These are phyloP conservation scores for Pelargonium citronellum DNA, from an alignment of 441 rosid species.

Conservation along the genomic window DNA sequence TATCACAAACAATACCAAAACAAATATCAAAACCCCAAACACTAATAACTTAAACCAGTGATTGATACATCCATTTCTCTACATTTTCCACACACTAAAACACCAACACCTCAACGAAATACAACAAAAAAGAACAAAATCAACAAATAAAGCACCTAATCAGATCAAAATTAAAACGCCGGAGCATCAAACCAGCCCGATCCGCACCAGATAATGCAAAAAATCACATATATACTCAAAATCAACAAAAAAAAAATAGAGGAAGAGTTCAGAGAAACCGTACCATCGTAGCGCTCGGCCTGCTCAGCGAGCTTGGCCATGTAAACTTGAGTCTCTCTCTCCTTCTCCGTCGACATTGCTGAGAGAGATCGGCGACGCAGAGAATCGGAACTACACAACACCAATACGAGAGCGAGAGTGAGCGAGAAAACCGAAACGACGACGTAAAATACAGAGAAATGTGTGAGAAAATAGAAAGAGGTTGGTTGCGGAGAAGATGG, in stretches of 20 bases:
- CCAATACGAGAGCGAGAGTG: too few relatives aligned
- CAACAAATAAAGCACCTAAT: not conserved
- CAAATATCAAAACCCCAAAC: not conserved
- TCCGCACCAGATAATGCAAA: too few relatives aligned
- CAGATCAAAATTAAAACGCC: not conserved
- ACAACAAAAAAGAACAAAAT: not conserved
- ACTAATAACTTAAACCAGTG: not conserved
- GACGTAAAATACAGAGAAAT: not conserved
- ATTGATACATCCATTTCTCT: not conserved
- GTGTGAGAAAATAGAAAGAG: not conserved
- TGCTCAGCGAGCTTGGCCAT: conserved; percentile 95
- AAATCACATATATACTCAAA: too few relatives aligned
- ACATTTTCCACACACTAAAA: not conserved
- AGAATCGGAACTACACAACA: not conserved
- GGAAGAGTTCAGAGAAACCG: not conserved
- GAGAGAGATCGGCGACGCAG: conserved; percentile 13
- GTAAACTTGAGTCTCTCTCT: conserved; percentile 81
- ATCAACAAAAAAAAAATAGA: too few relatives aligned
- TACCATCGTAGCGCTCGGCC: conserved; percentile 96
- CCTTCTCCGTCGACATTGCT: conserved; percentile 63
- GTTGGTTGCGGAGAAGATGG: conserved; percentile 1
- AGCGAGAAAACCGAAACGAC: too few relatives aligned
- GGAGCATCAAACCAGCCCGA: not conserved
- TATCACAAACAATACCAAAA: not conserved
- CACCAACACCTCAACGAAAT: not conserved